Conservation (phyloP, 176 grass and related monocot species). For the Paspalum notatum region DNA sequence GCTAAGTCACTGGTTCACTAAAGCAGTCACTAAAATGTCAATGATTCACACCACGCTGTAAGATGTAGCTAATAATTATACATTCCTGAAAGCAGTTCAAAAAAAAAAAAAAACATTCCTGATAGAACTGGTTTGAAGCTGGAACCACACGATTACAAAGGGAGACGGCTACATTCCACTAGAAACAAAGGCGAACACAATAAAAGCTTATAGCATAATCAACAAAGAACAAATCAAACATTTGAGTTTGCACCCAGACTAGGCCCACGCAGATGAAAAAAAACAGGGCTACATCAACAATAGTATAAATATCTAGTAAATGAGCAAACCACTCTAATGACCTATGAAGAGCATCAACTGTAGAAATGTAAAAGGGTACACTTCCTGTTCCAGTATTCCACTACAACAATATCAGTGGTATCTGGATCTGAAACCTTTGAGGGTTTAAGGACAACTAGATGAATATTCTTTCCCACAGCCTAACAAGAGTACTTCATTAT, state of each 20-base stretch:
- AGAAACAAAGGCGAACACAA: neutral
- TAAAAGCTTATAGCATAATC: neutral
- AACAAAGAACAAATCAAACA: neutral
- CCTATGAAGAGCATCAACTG: slow-evolving; percentile 20
- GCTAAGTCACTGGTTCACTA: no score
- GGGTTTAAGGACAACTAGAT: slow-evolving; percentile 9
- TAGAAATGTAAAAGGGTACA: slow-evolving; percentile 24
- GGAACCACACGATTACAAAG: neutral
- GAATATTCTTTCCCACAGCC: slow-evolving; percentile 31
- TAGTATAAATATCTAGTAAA: neutral
- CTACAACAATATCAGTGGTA: slow-evolving; percentile 46
- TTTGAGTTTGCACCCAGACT: neutral
- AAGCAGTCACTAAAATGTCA: no score
- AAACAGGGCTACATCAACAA: neutral
- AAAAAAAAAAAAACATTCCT: no score
- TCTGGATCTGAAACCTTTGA: slow-evolving; percentile 34
- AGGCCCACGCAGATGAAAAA: neutral
- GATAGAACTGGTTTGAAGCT: neutral
- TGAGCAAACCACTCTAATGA: neutral
- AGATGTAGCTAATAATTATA: no score
- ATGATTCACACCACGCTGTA: no score
- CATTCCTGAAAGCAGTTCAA: no score
- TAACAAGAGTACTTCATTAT: slow-evolving; percentile 36
- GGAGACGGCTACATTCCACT: neutral
- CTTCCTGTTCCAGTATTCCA: slow-evolving; percentile 33